Percentiles rank a stretch among this genome's conserved stretches.
These are phyloP conservation scores for Macrophomina pseudophaseolina DNA, from an alignment of 2,329 filamentous ascomycete genomes.

Conservation along the genomic window DNA sequence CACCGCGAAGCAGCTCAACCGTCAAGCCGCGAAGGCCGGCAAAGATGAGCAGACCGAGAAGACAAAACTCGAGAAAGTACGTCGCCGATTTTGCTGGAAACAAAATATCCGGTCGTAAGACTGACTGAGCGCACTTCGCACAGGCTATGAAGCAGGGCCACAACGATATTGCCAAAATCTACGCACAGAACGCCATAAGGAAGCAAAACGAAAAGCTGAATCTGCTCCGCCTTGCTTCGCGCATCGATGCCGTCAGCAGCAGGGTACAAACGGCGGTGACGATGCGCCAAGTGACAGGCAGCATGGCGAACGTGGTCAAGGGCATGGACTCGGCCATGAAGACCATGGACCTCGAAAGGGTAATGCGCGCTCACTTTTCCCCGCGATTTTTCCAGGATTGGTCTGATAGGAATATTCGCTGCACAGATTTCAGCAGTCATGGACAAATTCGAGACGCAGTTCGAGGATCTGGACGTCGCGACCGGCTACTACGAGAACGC, in stretches of 20 bases:
- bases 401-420: neutral
- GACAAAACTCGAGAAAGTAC: slow-evolving; percentile 65
- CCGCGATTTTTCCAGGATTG: neutral
- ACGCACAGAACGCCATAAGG: slow-evolving; percentile 67
- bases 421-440: slow-evolving; percentile 67
- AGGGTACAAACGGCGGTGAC: slow-evolving; percentile 68
- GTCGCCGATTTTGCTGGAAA: neutral
- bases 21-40: slow-evolving; percentile 65
- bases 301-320: slow-evolving; percentile 66
- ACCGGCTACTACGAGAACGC: slow-evolving; percentile 82
- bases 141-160: slow-evolving; percentile 66
- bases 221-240: slow-evolving; percentile 60
- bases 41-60: slow-evolving; percentile 67
- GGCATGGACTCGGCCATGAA: slow-evolving; percentile 69
- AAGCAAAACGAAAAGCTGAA: slow-evolving; percentile 68
- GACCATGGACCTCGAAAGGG: slow-evolving; percentile 67
- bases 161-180: slow-evolving; percentile 66
- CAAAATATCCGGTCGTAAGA: neutral
- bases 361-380: slow-evolving; percentile 36
- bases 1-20: slow-evolving; percentile 67
- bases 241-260: slow-evolving; percentile 65
- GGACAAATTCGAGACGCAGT: slow-evolving; percentile 67
- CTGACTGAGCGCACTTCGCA: neutral
- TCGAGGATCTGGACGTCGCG: slow-evolving; percentile 58
- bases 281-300: slow-evolving; percentile 65